Conservation (phyloP, 106 monocot genomes). For the Amphibolis antarctica region DNA sequence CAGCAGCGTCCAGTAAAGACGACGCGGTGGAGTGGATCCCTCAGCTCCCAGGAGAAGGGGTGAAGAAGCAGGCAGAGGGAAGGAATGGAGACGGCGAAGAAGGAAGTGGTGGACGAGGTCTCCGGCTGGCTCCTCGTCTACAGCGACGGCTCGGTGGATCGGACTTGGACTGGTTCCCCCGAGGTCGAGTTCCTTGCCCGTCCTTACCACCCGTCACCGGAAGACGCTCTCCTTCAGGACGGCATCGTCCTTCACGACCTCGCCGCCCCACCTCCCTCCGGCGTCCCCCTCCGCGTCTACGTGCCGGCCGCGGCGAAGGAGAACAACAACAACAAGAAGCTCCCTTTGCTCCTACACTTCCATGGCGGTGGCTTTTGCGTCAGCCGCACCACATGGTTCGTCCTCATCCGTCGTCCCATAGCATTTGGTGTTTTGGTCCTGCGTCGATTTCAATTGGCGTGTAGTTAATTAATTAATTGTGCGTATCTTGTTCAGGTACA, state of each 20-base stretch:
- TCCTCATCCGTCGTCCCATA: not conserved
- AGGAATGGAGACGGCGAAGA: not conserved
- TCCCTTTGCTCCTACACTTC: conserved; percentile 64
- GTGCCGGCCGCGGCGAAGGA: conserved; percentile 16
- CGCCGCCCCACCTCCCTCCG: conserved; percentile 5
- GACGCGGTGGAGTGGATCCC: too few species aligned
- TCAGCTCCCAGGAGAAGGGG: too few species aligned
- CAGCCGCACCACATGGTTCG: conserved; percentile 33
- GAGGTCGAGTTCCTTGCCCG: conserved; percentile 45
- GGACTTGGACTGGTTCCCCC: conserved; percentile 71
- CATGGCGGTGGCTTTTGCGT: conserved; percentile 96
- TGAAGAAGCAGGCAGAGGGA: not conserved
- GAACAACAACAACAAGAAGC: not conserved
- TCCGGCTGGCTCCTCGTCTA: conserved; percentile 70
- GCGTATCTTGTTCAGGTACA: conserved; percentile 8
- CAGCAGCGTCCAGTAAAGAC: too few species aligned
- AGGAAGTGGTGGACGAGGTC: conserved; percentile 58
- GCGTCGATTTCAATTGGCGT: too few species aligned
- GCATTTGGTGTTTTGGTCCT: too few species aligned
- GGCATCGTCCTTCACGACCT: conserved; percentile 57
- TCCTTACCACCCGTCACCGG: conserved; percentile 27
- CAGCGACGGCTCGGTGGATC: conserved; percentile 80
- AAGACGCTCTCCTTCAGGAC: conserved; percentile 16
- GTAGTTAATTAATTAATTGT: too few species aligned
- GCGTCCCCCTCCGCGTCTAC: conserved; percentile 50